Conservation (phyloP, 148 eudicot species). For the Drosera capensis region DNA sequence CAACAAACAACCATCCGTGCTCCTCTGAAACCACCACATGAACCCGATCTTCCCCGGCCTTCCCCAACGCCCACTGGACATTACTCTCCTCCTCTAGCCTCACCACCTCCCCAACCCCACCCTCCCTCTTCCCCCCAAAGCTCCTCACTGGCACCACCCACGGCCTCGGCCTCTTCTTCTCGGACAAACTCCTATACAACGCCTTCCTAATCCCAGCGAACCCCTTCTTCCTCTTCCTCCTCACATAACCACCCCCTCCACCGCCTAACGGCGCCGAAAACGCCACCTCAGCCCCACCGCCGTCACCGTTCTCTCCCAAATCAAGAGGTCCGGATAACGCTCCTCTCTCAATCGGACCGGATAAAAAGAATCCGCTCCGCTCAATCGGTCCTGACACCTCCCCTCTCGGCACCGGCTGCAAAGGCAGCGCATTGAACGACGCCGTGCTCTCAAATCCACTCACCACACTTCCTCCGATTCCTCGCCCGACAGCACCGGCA, state of each 20-base stretch:
- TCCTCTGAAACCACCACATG: slow-evolving; percentile 98
- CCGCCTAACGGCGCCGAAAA: slow-evolving; percentile 81
- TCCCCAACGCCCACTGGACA: slow-evolving; percentile 97
- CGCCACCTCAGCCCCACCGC: slow-evolving; percentile 34
- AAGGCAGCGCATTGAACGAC: slow-evolving; percentile 59
- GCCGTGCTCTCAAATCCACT: slow-evolving; percentile 86
- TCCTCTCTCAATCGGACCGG: slow-evolving; percentile 92
- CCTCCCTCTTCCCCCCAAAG: slow-evolving; percentile 6
- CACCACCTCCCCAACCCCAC: slow-evolving; percentile 10
- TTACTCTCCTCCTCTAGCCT: slow-evolving; percentile 28
- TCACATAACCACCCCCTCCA: slow-evolving; percentile 14
- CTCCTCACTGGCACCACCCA: slow-evolving; percentile 84
- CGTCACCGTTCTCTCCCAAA: slow-evolving; percentile 5
- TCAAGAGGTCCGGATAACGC: slow-evolving; percentile 89
- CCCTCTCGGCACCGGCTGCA: slow-evolving; percentile 63
- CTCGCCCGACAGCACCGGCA: slow-evolving; percentile 9
- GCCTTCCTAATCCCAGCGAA: slow-evolving; percentile 42
- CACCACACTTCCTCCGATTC: slow-evolving; percentile 24
- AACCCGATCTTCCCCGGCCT: slow-evolving; percentile 97
- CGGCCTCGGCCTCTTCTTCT: slow-evolving; percentile 81
- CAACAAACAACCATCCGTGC: slow-evolving; percentile 93
- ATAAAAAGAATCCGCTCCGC: slow-evolving; percentile 49
- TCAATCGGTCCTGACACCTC: slow-evolving; percentile 41
- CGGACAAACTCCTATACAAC: slow-evolving; percentile 53
- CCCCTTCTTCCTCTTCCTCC: slow-evolving; percentile 53